Conservation (phyloP, 441 rosid genomes). For the Syzygium syzygioides region DNA sequence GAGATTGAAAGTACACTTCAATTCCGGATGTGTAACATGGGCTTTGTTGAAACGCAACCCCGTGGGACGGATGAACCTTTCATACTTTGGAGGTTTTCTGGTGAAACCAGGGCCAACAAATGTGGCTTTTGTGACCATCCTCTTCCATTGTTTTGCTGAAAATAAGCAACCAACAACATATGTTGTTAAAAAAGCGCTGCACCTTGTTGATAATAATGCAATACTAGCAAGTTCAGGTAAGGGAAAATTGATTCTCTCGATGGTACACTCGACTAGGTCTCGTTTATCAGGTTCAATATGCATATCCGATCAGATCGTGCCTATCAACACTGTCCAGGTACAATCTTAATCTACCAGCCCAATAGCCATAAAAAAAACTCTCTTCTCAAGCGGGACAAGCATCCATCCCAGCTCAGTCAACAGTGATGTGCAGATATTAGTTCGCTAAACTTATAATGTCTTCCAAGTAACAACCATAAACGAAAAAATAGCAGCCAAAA, state of each 20-base stretch:
- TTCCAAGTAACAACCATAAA: neutral
- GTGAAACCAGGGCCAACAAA: slow-evolving; percentile 92
- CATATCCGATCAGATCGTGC: neutral
- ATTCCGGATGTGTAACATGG: slow-evolving; percentile 94
- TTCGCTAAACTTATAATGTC: neutral
- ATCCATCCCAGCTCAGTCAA: neutral
- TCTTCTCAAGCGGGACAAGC: neutral
- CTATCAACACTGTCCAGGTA: neutral
- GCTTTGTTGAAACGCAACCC: slow-evolving; percentile 90
- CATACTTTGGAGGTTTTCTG: slow-evolving; percentile 97
- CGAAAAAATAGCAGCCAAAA: neutral
- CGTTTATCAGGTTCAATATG: neutral
- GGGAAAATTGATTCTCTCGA: neutral
- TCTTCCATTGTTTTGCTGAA: slow-evolving; percentile 94
- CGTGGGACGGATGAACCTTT: slow-evolving; percentile 93
- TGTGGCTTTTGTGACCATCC: slow-evolving; percentile 90
- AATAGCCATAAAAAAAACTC: neutral
- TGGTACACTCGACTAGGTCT: neutral
- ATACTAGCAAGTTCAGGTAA: neutral
- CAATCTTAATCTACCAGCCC: neutral
- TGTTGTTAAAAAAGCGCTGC: neutral
- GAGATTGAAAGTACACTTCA: slow-evolving; percentile 83
- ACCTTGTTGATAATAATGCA: neutral
- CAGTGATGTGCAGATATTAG: neutral
- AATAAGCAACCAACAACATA: neutral